Percentiles rank a stretch among this genome's conserved stretches.
Conservation (phyloP, 1,284 basidiomycete species). For the Ceraceosorus guamensis region DNA sequence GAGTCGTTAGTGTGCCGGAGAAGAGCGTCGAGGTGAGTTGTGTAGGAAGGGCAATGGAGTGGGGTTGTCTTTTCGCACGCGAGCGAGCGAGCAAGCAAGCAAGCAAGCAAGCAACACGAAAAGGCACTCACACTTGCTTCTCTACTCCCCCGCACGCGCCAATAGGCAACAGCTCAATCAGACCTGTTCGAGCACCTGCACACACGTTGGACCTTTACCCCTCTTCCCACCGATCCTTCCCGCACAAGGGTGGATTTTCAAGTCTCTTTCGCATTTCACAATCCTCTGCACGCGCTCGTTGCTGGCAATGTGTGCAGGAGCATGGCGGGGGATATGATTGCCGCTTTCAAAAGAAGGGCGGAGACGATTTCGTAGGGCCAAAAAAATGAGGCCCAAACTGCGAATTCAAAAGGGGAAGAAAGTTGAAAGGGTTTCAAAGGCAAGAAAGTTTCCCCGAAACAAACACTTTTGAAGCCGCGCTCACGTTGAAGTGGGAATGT, state of each 20-base stretch:
- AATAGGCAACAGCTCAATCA: no score
- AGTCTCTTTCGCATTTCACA: slow-evolving; percentile 76
- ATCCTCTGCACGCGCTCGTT: slow-evolving; percentile 73
- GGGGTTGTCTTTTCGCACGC: neutral
- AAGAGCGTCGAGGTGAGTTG: slow-evolving; percentile 67
- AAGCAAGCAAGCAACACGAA: slow-evolving; percentile 55
- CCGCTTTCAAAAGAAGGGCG: slow-evolving; percentile 81
- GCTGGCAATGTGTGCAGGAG: slow-evolving; percentile 76
- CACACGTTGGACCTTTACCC: slow-evolving; percentile 58
- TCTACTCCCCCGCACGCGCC: no score
- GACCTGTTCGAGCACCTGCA: slow-evolving; percentile 76
- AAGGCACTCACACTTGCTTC: slow-evolving; percentile 70
- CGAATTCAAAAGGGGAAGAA: no score
- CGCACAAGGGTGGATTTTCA: slow-evolving; percentile 30
- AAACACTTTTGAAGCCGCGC: no score
- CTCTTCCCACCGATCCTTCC: slow-evolving; percentile 7
- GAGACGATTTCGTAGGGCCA: no score
- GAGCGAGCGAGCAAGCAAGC: neutral
- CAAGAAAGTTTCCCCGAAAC: no score
- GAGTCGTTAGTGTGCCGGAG: slow-evolving; percentile 69
- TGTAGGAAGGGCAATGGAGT: no score
- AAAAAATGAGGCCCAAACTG: no score
- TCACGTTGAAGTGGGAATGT: no score
- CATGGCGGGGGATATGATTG: slow-evolving; percentile 79
- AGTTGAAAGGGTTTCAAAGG: no score